phyloP scores from a whole-genome alignment of 371 early-diverging fungal genomes.

The Smittium culicis region DNA sequence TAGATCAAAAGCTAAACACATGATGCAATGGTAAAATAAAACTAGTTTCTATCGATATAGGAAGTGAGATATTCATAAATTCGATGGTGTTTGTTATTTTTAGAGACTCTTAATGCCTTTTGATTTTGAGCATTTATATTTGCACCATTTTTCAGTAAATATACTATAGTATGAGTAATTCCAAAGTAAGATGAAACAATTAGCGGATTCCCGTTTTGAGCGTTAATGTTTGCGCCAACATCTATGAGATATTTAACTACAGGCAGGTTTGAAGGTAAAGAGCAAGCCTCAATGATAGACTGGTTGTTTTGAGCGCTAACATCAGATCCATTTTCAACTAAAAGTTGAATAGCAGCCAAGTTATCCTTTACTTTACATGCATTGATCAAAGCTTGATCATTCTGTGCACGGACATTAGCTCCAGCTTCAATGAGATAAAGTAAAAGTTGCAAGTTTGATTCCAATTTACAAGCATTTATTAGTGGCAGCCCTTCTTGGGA shows the following conservation, averaged over 20 bases:
- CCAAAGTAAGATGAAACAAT: neutral
- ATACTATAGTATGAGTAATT: neutral
- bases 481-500: neutral
- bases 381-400: neutral
- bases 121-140: neutral
- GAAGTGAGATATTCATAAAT: too few relatives aligned
- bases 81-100: too few relatives aligned
- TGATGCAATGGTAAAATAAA: too few relatives aligned
- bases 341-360: neutral
- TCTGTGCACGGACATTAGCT: too few relatives aligned
- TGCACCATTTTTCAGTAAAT: neutral
- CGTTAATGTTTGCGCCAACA: neutral
- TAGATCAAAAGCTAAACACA: too few relatives aligned
- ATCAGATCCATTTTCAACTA: neutral
- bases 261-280: neutral
- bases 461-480: too few relatives aligned
- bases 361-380: neutral
- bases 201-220: neutral
- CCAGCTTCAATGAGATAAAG: too few relatives aligned
- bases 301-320: neutral
- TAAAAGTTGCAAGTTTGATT: too few relatives aligned
- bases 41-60: too few relatives aligned
- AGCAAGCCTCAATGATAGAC: neutral
- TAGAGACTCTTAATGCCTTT: neutral
- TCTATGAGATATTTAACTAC: neutral